Evolutionary conservation across 176 grass and related monocot species (phyloP).

Genomic region (Triticum urartu): DNA sequence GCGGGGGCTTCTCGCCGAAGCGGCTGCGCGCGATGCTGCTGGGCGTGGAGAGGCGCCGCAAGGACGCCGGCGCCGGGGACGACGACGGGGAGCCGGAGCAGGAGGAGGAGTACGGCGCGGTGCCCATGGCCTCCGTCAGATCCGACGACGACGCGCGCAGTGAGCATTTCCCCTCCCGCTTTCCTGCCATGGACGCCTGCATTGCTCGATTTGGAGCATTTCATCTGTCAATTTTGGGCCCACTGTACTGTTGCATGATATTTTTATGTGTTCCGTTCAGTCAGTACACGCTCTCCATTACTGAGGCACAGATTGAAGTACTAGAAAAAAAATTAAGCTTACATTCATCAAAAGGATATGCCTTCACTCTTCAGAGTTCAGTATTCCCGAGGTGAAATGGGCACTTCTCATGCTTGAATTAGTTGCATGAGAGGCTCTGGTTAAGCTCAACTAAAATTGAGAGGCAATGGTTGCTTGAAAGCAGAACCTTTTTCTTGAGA

Average conservation of each 20-base stretch:
- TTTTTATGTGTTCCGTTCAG: background rate
- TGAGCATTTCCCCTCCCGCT: background rate
- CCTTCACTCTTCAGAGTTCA: background rate
- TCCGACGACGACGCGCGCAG: slow-evolving; percentile 54
- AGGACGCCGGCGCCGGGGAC: slow-evolving; percentile 51
- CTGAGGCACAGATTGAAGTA: too few species aligned
- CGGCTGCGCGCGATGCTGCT: slow-evolving; percentile 91
- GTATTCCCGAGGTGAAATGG: background rate
- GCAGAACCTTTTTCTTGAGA: background rate
- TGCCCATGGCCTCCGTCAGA: slow-evolving; percentile 59
- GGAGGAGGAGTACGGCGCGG: slow-evolving; percentile 56
- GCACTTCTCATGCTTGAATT: background rate
- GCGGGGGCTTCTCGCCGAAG: slow-evolving; percentile 92
- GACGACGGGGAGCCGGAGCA: background rate
- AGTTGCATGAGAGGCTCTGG: background rate
- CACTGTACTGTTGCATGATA: background rate
- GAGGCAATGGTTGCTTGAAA: background rate
- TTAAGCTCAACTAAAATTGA: slow-evolving; percentile 5
- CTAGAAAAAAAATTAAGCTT: background rate
- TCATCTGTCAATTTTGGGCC: background rate
- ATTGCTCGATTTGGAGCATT: slow-evolving; percentile 21
- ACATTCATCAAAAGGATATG: background rate
- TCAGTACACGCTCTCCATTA: background rate
- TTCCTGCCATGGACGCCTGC: background rate
- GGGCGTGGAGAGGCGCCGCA: slow-evolving; percentile 75